These are phyloP conservation scores for Syzygium aqueum DNA, from an alignment of 345 rosid genomes.

Conservation along the genomic window DNA sequence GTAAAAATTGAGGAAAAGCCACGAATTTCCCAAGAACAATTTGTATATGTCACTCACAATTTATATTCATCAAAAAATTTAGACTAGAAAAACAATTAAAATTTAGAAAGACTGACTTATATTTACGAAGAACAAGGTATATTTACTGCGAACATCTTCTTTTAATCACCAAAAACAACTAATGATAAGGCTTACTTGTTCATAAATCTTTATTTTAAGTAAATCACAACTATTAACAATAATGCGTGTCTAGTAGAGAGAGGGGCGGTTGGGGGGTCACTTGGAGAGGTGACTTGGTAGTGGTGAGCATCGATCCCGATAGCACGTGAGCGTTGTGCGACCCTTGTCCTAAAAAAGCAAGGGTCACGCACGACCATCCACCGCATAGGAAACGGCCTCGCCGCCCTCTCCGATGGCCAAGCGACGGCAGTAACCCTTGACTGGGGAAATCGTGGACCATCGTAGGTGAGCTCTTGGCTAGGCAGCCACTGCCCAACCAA, in stretches of 20 bases:
- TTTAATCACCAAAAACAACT: background rate
- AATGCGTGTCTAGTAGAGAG: background rate
- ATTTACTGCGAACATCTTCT: background rate
- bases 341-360: background rate
- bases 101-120: background rate
- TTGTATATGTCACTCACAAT: background rate
- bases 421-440: background rate
- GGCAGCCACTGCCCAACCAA: background rate
- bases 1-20: background rate
- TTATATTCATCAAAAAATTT: background rate
- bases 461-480: background rate
- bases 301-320: background rate
- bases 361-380: background rate
- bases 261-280: background rate
- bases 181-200: background rate
- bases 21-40: background rate
- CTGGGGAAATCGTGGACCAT: background rate
- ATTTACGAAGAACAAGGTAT: background rate
- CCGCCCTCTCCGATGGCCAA: background rate
- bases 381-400: background rate
- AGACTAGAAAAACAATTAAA: background rate
- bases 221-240: background rate
- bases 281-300: background rate
- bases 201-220: background rate
- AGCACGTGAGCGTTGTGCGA: background rate